A percentile compares a stretch with the other conserved stretches of the same genome.
phyloP scores from a whole-genome alignment of 441 rosid species.

The Adansonia gregorii region DNA sequence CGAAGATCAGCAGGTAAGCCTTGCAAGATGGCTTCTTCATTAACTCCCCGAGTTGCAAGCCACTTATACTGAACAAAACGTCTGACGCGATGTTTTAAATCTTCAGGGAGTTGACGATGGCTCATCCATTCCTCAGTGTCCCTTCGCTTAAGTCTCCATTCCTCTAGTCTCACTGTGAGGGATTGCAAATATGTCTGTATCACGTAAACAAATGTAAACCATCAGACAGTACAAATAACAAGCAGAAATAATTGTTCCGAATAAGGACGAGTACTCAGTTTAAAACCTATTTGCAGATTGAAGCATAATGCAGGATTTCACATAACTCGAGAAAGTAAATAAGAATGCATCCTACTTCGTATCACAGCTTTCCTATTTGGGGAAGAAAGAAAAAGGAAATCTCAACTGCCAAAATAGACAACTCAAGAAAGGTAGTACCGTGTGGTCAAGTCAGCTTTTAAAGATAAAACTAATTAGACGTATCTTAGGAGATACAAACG shows the following conservation, averaged over 20 bases:
- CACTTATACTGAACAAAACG: constrained; percentile 88
- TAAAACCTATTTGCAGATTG: constrained; percentile 5
- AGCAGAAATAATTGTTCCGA: constrained; percentile 3
- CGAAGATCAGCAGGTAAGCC: constrained; percentile 90
- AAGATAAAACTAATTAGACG: neutral
- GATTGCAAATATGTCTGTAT: constrained; percentile 89
- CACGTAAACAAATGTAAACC: constrained; percentile 31
- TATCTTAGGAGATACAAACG: neutral
- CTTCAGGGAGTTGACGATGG: constrained; percentile 94
- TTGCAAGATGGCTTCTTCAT: constrained; percentile 74
- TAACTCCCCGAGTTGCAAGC: constrained; percentile 91
- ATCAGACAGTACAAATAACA: constrained; percentile 19
- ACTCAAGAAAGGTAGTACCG: constrained; percentile 10
- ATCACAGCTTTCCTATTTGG: neutral
- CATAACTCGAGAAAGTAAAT: neutral
- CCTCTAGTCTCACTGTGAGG: constrained; percentile 85
- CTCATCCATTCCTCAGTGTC: constrained; percentile 98
- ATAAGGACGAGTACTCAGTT: constrained; percentile 4
- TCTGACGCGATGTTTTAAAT: constrained; percentile 64
- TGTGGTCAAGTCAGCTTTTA: constrained; percentile 7
- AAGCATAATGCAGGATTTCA: constrained; percentile 6
- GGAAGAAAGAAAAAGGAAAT: constrained; percentile 13
- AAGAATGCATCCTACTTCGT: neutral
- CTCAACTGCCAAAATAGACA: neutral
- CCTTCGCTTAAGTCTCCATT: constrained; percentile 91